Evolutionary conservation across 495 filamentous ascomycete species (phyloP), one percentile per base, ranked within the genome.

Genomic region (Parathielavia hyrcaniae): DNA sequence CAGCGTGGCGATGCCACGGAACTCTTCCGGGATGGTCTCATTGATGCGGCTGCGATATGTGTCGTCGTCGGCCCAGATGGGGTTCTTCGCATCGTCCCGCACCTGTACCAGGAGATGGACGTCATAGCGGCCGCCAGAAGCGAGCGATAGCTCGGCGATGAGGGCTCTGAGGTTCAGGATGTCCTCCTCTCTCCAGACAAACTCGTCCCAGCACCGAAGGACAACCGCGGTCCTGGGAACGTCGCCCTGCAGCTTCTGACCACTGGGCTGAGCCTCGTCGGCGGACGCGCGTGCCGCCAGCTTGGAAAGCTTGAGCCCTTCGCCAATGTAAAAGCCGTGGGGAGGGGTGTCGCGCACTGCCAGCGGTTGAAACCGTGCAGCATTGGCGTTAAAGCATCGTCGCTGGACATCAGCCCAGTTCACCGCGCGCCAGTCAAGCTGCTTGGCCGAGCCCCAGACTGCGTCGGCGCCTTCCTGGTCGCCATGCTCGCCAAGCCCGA

Each of bases 1-100:
- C 4, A 98, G 81, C 0, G 87, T 90, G 17, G 85, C 86, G 71
- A 98, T 86, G 9, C 89, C 91, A 19, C 79, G 83, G 73, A 98
- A 97, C 62, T 98, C 93, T 39, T 79, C 77, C 0, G 93, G 93
- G 30, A 97, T 79, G 0, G 85, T 79, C 11, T 86, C 81, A 14
- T 81, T 74, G 38, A 98, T 83, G 16, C 73, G 74, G 38, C 64
- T 53, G 57, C 74, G 67, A 61, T 91, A 87, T 1, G 76, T 72
- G 12, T 79, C 73, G 40, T 75, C 69, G 64, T 86, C 79, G 11
- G 83, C 79, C 76, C 83, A 86, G 58, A 92, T 84, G 13, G 83
- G 80, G 44, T 82, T 68, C 45, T 72, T 72, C 34, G 76, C 72
- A 61, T 91, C 83, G 60, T 89, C 89, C 47, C 74, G 72, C 45